phyloP scores from a whole-genome alignment of 2,329 filamentous ascomycete genomes.

The Colletotrichum sp. region DNA sequence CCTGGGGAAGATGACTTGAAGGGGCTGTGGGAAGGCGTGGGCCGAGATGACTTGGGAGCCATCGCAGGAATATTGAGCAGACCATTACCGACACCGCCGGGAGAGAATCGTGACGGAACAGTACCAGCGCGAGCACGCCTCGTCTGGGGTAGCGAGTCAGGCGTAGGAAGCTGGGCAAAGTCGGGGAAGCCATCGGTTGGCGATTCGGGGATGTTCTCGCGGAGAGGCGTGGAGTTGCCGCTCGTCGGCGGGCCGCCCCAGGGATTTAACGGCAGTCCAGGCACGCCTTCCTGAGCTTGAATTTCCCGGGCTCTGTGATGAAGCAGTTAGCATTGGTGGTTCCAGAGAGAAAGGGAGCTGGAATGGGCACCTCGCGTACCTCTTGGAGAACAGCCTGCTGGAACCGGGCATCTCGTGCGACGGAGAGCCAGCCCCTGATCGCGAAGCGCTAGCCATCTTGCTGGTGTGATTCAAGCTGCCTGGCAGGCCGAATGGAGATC shows the following conservation, averaged over 20 bases:
- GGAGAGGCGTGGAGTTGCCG: conserved; percentile 92
- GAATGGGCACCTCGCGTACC: conserved; percentile 62
- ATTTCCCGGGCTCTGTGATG: conserved; percentile 86
- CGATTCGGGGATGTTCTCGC: conserved; percentile 97
- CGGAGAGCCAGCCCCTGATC: conserved; percentile 93
- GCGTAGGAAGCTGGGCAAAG: conserved; percentile 74
- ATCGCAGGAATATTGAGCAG: conserved; percentile 60
- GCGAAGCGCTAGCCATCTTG: conserved; percentile 65
- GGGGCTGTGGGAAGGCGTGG: conserved; percentile 85
- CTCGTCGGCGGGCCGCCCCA: conserved; percentile 98
- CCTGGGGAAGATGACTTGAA: conserved; percentile 74
- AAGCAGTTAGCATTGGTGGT: conserved; percentile 14
- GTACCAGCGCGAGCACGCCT: conserved; percentile 91
- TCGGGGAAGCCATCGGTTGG: conserved; percentile 96
- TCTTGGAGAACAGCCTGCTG: conserved; percentile 85
- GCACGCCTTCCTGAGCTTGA: conserved; percentile 91
- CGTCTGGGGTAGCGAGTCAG: conserved; percentile 69
- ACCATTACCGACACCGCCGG: conserved; percentile 69
- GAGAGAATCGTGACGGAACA: conserved; percentile 92
- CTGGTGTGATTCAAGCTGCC: conserved; percentile 63
- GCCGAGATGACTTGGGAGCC: conserved; percentile 80
- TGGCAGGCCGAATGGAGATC: conserved; percentile 76
- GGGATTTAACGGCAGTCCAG: conserved; percentile 69
- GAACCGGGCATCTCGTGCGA: conserved; percentile 84
- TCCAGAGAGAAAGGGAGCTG: background rate